Evolutionary conservation across 148 eudicot species (phyloP), one percentile per base, ranked within the genome.

Genomic region (Arctostaphylos glauca): DNA sequence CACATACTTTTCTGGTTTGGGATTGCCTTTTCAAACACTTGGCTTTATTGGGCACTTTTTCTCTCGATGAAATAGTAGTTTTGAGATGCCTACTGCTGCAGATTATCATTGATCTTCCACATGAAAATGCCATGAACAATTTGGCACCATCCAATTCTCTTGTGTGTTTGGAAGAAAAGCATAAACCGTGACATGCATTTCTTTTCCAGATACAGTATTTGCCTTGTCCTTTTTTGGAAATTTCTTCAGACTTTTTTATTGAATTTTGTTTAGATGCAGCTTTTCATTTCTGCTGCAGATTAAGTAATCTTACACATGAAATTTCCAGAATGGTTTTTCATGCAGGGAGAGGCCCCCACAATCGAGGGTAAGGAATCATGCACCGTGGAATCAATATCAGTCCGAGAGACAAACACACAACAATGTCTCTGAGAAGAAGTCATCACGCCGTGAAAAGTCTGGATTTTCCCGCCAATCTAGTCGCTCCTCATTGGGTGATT

Each of bases 1-100:
- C 56, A 87, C 89, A n/a, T 88, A 85, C 80, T 66, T 90, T 44
- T 89, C 87, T 1, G 19, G 80, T 49, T 62, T 56, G 90, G 90
- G 88, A 84, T 71, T 23, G 52, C 78, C n/a, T 81, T 49, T 50
- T 13, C 50, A 25, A 43, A 10, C 70, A 49, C 76, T 47, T 76
- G 54, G 23, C 55, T 8, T 6, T n/a, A 5, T 79, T 16, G 25
- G 54, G 25, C 41, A 3, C 12, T 25, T 0, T 50, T 12, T 59
- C 78, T 38, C 2, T 23, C 31, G 12, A 62, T 83, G 6, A 47
- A 18, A 41, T 76, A 41, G 64, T 38, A 21, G 48, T 77, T 10
- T 38, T 55, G 31, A 62, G 41, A 50, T 60, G 71, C 70, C 10
- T 64, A 64, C 70, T 64, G 70, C 70, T 23, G 70, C 71, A 66